Conservation (phyloP, 139 green algal genomes). For the Picochlorum sp. region DNA sequence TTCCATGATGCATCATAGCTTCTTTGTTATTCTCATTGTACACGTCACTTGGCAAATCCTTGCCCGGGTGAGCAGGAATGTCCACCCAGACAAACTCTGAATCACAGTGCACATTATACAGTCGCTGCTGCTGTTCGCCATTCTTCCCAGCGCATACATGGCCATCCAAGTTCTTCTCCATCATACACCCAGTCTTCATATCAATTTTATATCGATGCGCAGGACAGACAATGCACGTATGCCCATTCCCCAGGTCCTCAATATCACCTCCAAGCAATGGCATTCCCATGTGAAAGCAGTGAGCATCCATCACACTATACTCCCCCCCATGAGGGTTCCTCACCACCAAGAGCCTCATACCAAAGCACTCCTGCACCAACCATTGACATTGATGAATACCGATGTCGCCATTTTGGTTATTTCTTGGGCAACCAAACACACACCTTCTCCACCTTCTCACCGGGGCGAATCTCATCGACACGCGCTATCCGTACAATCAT, state of each 20-base stretch:
- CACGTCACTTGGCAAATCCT: constrained; percentile 17
- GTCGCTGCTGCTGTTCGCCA: constrained; percentile 30
- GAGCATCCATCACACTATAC: constrained; percentile 21
- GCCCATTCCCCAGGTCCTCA: constrained; percentile 22
- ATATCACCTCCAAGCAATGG: constrained; percentile 26
- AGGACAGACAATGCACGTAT: constrained; percentile 32
- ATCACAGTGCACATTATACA: constrained; percentile 42
- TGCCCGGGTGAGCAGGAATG: constrained; percentile 13
- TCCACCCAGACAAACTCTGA: constrained; percentile 28
- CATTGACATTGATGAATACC: background rate
- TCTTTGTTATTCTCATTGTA: constrained; percentile 17
- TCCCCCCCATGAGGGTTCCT: constrained; percentile 1
- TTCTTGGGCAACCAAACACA: background rate
- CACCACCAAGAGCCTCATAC: constrained; percentile 20
- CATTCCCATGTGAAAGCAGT: constrained; percentile 30
- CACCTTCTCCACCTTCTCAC: constrained; percentile 27
- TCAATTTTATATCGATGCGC: constrained; percentile 31
- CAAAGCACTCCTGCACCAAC: constrained; percentile 19
- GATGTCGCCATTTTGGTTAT: background rate
- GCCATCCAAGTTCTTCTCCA: constrained; percentile 24
- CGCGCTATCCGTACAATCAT: constrained; percentile 16
- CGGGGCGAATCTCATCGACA: constrained; percentile 14
- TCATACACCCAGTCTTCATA: constrained; percentile 18
- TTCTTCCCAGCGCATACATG: constrained; percentile 10
- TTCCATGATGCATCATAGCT: background rate